Evolutionary conservation across 345 rosid species (phyloP).

Genomic region (Populus tremula): DNA sequence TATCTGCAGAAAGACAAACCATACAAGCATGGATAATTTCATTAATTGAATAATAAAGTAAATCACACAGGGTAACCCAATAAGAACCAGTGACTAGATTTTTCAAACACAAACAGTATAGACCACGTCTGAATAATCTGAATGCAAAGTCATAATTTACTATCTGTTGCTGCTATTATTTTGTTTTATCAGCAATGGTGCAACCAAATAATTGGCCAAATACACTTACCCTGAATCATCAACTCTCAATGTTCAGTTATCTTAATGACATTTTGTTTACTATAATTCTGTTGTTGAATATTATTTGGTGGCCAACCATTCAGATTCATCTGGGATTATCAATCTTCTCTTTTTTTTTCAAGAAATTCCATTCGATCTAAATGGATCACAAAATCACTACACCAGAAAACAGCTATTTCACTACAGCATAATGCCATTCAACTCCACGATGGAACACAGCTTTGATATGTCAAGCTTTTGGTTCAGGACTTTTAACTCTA

Average conservation of each 20-base stretch:
- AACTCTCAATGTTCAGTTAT: too few species aligned
- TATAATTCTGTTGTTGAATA: neutral
- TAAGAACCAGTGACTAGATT: neutral
- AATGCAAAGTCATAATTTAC: neutral
- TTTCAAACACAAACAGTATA: neutral
- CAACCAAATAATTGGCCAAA: neutral
- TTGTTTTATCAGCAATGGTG: neutral
- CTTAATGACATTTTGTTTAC: neutral
- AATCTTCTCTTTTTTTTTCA: neutral
- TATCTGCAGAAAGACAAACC: constrained; percentile 45
- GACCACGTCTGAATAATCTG: neutral
- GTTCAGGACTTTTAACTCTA: neutral
- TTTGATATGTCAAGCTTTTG: neutral
- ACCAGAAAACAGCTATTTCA: neutral
- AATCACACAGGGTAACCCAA: neutral
- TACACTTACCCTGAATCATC: neutral
- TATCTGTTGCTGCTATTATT: neutral
- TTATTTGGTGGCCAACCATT: neutral
- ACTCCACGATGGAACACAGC: neutral
- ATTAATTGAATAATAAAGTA: neutral
- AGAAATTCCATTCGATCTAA: neutral
- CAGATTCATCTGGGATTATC: neutral
- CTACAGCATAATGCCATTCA: neutral
- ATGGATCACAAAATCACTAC: neutral
- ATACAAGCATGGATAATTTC: neutral